These are phyloP conservation scores for Aspergillus floridensis DNA, from an alignment of 2,329 filamentous ascomycete species.

Conservation along the genomic window DNA sequence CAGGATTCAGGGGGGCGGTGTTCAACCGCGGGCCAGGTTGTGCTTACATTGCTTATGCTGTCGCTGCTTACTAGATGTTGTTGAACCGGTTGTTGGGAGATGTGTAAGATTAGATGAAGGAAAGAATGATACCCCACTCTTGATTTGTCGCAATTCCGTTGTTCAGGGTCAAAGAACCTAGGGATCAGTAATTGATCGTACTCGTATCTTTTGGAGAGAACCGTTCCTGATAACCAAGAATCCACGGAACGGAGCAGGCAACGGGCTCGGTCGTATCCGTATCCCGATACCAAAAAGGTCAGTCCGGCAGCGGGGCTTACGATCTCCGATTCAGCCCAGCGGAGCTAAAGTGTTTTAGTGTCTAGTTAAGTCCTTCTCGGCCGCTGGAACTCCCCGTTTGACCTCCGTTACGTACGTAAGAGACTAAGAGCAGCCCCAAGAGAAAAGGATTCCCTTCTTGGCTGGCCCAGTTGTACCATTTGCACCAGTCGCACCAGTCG, in stretches of 20 bases:
- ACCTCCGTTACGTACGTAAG: background rate
- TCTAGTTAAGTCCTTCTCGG: background rate
- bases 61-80: background rate
- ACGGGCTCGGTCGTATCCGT: background rate
- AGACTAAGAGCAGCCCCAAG: background rate
- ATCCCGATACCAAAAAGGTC: background rate
- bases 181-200: background rate
- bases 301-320: background rate
- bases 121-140: background rate
- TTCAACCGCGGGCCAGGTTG: background rate
- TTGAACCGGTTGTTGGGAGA: background rate
- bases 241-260: background rate
- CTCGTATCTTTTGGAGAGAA: background rate
- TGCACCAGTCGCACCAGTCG: too few relatives aligned
- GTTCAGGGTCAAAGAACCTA: background rate
- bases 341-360: background rate
- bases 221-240: background rate
- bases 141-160: background rate
- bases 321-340: background rate
- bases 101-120: background rate
- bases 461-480: background rate
- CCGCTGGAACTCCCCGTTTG: background rate
- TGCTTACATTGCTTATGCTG: conserved; percentile 4
- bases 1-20: background rate
- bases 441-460: background rate